Conservation (phyloP, 2,329 filamentous ascomycete species). For the Pyrenochaeta sp. region DNA sequence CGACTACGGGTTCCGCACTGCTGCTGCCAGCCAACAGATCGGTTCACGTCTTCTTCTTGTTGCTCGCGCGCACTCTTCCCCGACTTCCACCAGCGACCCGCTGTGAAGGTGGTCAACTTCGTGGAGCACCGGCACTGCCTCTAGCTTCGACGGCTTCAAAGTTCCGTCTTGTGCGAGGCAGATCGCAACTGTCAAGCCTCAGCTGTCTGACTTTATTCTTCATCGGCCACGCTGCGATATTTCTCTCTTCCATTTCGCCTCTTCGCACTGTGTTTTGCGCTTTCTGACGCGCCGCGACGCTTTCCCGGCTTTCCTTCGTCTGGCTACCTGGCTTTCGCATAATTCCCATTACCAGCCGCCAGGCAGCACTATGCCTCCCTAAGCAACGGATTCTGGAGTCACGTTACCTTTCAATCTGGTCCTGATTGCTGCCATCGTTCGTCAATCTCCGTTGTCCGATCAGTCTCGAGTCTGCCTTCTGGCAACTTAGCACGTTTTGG, state of each 20-base stretch:
- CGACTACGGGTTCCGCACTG: conserved; percentile 32
- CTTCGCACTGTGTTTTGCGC: conserved; percentile 20
- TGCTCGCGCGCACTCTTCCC: conserved; percentile 35
- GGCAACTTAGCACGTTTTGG: conserved; percentile 16
- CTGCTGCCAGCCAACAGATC: conserved; percentile 31
- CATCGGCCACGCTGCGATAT: conserved; percentile 32
- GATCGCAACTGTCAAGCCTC: conserved; percentile 39
- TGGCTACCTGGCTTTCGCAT: conserved; percentile 26
- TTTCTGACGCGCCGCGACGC: conserved; percentile 23
- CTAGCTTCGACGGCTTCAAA: conserved; percentile 36
- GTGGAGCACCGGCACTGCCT: conserved; percentile 43
- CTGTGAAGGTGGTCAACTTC: conserved; percentile 35
- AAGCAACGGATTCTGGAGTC: conserved; percentile 33
- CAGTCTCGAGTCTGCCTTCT: conserved; percentile 33
- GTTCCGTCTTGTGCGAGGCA: conserved; percentile 43
- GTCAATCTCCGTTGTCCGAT: conserved; percentile 13
- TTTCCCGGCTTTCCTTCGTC: conserved; percentile 12
- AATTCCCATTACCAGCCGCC: conserved; percentile 24
- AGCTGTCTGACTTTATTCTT: conserved; percentile 36
- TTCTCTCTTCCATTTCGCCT: conserved; percentile 27
- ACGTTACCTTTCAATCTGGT: conserved; percentile 37
- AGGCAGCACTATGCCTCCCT: conserved; percentile 48
- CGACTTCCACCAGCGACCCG: conserved; percentile 29
- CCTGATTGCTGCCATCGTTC: conserved; percentile 14
- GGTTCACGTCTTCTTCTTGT: conserved; percentile 24